Conservation (phyloP, 106 monocot genomes). For the Acorus gramineus region DNA sequence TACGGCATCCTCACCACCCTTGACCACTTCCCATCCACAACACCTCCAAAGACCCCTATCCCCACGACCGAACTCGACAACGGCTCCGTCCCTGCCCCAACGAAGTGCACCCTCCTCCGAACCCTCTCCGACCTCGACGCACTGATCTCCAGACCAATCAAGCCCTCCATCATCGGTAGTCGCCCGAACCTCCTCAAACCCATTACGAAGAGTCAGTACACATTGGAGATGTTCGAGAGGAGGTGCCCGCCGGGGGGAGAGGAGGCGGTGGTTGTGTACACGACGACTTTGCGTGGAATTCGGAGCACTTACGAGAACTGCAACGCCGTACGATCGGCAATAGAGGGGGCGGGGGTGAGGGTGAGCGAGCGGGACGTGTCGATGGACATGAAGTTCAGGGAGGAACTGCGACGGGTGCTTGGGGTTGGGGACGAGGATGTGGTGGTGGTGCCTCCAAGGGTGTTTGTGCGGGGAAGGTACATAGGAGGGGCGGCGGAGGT, state of each 20-base stretch:
- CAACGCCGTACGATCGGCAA: slow-evolving; percentile 25
- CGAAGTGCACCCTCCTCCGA: background rate
- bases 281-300: slow-evolving; percentile 52
- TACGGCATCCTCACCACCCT: too few relatives aligned
- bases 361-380: slow-evolving; percentile 73
- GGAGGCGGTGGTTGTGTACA: slow-evolving; percentile 42
- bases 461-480: slow-evolving; percentile 60
- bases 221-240: slow-evolving; percentile 24
- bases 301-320: slow-evolving; percentile 83
- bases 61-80: too few relatives aligned
- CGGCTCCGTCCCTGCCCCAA: background rate
- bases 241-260: slow-evolving; percentile 41
- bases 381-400: slow-evolving; percentile 65
- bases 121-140: background rate
- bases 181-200: too few relatives aligned
- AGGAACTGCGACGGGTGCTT: slow-evolving; percentile 49
- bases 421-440: slow-evolving; percentile 12
- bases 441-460: slow-evolving; percentile 40
- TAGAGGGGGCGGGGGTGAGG: slow-evolving; percentile 28
- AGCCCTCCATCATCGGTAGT: too few relatives aligned
- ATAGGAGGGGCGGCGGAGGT: slow-evolving; percentile 75
- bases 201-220: background rate
- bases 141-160: too few relatives aligned
- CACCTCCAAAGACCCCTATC: too few relatives aligned
- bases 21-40: too few relatives aligned